Percentiles rank a stretch among this genome's conserved stretches.
These are phyloP conservation scores for Caloboletus firmus DNA, from an alignment of 1,284 basidiomycete genomes.

Conservation along the genomic window DNA sequence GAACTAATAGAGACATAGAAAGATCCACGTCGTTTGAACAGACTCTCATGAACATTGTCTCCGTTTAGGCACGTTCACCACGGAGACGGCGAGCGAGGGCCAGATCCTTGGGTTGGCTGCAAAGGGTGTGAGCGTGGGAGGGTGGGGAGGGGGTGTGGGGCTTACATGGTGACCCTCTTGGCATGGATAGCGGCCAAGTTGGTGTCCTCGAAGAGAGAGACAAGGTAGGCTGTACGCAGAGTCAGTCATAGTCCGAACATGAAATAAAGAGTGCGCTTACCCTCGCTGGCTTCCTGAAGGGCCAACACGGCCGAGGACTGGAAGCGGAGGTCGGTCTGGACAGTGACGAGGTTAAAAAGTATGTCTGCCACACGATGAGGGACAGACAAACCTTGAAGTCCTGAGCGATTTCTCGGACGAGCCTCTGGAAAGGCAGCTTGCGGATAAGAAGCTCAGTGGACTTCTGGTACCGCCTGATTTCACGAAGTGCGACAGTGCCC, in stretches of 20 bases:
- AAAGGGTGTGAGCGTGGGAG: constrained; percentile 7
- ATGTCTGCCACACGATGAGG: not conserved
- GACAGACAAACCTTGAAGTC: constrained; percentile 63
- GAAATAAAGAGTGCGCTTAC: constrained; percentile 7
- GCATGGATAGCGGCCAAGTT: constrained; percentile 64
- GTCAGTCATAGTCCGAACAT: constrained; percentile 1
- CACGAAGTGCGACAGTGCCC: constrained; percentile 79
- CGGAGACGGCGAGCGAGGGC: constrained; percentile 49
- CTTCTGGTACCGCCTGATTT: constrained; percentile 84
- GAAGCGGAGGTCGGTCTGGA: constrained; percentile 48
- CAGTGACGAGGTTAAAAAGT: not conserved
- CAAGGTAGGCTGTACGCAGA: constrained; percentile 51
- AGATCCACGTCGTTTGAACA: not conserved
- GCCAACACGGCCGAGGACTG: constrained; percentile 69
- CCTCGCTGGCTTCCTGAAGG: constrained; percentile 71
- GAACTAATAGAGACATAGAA: not conserved
- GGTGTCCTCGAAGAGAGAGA: constrained; percentile 65
- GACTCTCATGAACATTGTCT: not conserved
- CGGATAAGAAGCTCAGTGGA: constrained; percentile 78
- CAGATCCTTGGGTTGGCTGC: constrained; percentile 49
- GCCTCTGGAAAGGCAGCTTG: constrained; percentile 78
- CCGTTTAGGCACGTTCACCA: constrained; percentile 26
- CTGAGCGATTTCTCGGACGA: constrained; percentile 73
- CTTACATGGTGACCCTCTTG: constrained; percentile 58
- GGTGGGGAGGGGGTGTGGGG: not conserved